phyloP scores from a whole-genome alignment of 2,329 filamentous ascomycete genomes.

The Cladosporium colombiae region DNA sequence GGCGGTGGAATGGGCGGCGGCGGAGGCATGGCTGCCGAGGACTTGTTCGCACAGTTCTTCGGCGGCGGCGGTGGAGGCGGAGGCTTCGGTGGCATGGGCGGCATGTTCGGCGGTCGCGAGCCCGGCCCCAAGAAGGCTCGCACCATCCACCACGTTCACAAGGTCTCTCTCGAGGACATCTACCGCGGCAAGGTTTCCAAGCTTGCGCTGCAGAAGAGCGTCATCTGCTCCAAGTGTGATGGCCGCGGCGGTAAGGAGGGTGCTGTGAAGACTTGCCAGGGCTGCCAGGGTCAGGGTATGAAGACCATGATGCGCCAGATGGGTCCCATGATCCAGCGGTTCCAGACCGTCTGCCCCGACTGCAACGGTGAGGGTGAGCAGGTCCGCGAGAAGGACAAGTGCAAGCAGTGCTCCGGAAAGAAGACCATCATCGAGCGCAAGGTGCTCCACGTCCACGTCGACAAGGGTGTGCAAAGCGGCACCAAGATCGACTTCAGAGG shows the following conservation, averaged over 20 bases:
- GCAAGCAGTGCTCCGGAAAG: conserved; percentile 95
- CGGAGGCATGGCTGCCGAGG: conserved; percentile 90
- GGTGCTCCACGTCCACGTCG: conserved; percentile 96
- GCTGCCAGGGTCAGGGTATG: conserved; percentile 94
- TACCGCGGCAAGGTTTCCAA: conserved; percentile 98
- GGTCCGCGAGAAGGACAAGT: conserved; percentile 94
- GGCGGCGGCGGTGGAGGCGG: conserved; percentile 70
- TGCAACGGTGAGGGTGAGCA: conserved; percentile 97
- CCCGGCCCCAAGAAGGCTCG: conserved; percentile 86
- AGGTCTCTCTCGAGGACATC: conserved; percentile 95
- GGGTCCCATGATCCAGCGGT: conserved; percentile 99
- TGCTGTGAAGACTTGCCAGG: conserved; percentile 87
- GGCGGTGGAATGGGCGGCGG: conserved; percentile 71
- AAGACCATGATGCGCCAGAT: conserved; percentile 99
- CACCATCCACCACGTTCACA: conserved; percentile 97
- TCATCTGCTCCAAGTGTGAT: conserved; percentile 93
- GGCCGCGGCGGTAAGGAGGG: conserved; percentile 96
- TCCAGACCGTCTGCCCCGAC: conserved; percentile 98
- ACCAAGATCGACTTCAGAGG: conserved; percentile 97
- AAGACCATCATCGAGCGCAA: conserved; percentile 98
- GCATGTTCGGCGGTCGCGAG: conserved; percentile 70
- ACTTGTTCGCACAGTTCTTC: conserved; percentile 97
- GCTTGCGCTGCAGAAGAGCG: conserved; percentile 92
- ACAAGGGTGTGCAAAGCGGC: conserved; percentile 87
- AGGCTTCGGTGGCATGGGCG: conserved; percentile 70